A percentile compares a stretch with the other conserved stretches of the same genome.
These are phyloP conservation scores for Talaromyces sp. DNA, from an alignment of 2,329 filamentous ascomycete species.

Conservation along the genomic window DNA sequence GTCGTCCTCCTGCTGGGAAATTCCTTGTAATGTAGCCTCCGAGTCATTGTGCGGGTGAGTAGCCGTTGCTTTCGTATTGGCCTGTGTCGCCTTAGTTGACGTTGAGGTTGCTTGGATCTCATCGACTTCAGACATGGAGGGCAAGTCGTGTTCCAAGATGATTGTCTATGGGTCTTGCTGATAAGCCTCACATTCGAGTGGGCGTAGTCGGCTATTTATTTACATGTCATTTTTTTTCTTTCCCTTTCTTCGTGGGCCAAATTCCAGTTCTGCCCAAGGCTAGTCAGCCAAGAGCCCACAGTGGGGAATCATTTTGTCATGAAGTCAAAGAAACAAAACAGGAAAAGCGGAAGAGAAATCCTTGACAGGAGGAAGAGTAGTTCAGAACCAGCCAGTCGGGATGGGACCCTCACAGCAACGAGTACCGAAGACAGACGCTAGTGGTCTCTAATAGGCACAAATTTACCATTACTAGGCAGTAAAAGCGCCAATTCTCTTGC, in stretches of 20 bases:
- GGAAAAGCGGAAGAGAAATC: background rate
- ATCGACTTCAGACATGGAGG: background rate
- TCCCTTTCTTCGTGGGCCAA: background rate
- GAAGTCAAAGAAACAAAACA: background rate
- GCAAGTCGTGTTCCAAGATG: background rate
- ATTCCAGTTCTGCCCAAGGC: background rate
- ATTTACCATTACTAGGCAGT: background rate
- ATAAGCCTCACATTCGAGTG: background rate
- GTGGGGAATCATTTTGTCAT: background rate
- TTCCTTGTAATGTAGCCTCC: background rate
- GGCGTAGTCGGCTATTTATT: background rate
- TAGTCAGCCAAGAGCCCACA: background rate
- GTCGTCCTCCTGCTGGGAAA: constrained; percentile 2
- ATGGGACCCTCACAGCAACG: background rate
- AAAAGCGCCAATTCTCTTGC: background rate
- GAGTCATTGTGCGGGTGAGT: background rate
- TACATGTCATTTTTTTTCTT: background rate
- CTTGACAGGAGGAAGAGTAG: background rate
- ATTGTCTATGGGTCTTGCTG: background rate
- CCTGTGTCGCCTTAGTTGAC: background rate
- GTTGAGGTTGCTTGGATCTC: background rate
- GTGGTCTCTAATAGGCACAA: background rate
- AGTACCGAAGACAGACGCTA: background rate
- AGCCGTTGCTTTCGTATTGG: background rate
- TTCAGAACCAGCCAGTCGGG: background rate